Evolutionary conservation across 768 basidiomycete genomes (phyloP), one percentile per base, ranked within the genome.

Genomic region (Rossbeevera mucosa): DNA sequence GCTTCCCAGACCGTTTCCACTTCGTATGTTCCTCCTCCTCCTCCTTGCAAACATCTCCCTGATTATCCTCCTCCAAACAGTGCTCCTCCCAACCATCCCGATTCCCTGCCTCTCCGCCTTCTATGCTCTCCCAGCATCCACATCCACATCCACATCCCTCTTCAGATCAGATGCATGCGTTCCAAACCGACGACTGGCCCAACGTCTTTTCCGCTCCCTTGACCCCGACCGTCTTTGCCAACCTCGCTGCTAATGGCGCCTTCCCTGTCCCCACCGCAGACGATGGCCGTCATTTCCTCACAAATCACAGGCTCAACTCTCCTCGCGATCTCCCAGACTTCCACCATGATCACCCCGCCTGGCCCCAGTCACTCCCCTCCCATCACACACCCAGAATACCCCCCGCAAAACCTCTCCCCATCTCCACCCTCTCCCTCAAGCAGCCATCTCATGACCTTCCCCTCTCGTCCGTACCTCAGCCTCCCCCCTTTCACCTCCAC

Each of bases 161-260:
- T 7, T 7, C 54, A 43, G 60, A 67, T 63, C 56, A 25, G 28
- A 68, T 64, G 63, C 67, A 66, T 1, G 11, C 66, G 8, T 21
- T 66, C 45, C 44, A 60, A 6, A 59, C 52, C 49, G 64, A 64
- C n/a, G 75, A 76, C 29, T 88, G 86, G 86, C 70, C 66, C 22
- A 71, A 74, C 57, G 48, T 86, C 18, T 86, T 85, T 65, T 72
- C 85, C n/a, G 64, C 78, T 4, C 81, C 87, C 2, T 72, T 87
- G 46, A 76, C 83, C 54, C 81, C 83, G 6, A 64, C 76, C 41
- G 70, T 81, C 29, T 86, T 85, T 59, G 78, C 81, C 36, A 76
- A 79, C 30, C 76, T 88, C 40, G 76, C 80, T 12, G 78, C 84
- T 3, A 81, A 80, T 60, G 82, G 80, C 59, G 73, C 81, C 43